phyloP scores from a whole-genome alignment of 495 filamentous ascomycete species.

The Hypoxylon fragiforme region DNA sequence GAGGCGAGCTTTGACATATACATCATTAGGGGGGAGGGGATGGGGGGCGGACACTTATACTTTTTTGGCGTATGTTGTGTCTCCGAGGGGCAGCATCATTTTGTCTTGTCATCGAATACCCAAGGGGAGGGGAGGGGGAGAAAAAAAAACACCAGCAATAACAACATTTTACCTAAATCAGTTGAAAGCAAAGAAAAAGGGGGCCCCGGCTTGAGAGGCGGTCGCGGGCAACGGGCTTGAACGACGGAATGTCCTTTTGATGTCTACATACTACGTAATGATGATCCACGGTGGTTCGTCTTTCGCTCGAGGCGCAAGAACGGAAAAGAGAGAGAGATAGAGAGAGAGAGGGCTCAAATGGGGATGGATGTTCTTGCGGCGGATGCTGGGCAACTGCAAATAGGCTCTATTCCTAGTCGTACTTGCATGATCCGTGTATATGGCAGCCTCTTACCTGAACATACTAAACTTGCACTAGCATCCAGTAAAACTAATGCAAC shows the following conservation, averaged over 20 bases:
- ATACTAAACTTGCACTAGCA: conserved; percentile 17
- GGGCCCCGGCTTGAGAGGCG: conserved; percentile 1
- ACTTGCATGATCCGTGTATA: conserved; percentile 25
- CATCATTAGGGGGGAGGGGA: too few species aligned
- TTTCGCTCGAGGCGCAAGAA: too few species aligned
- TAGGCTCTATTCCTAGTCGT: conserved; percentile 16
- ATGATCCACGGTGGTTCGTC: too few species aligned
- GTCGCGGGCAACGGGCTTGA: neutral
- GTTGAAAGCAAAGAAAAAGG: conserved; percentile 6
- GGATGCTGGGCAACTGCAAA: conserved; percentile 16
- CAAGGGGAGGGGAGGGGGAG: too few species aligned
- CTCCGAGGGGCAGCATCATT: neutral
- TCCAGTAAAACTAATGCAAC: conserved; percentile 14
- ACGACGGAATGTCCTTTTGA: neutral
- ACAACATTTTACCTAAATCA: too few species aligned
- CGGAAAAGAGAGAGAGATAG: too few species aligned
- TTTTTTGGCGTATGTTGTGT: conserved; percentile 5
- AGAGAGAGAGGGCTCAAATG: too few species aligned
- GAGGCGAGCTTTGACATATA: too few species aligned
- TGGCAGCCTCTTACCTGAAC: conserved; percentile 19
- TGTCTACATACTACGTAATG: too few species aligned
- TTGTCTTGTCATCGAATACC: conserved; percentile 13
- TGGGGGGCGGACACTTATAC: too few species aligned
- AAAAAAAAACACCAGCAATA: too few species aligned
- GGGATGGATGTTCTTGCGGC: too few species aligned